Base-by-base conservation (phyloP, 164 flowering plant species). In the Houttuynia cordata region DNA sequence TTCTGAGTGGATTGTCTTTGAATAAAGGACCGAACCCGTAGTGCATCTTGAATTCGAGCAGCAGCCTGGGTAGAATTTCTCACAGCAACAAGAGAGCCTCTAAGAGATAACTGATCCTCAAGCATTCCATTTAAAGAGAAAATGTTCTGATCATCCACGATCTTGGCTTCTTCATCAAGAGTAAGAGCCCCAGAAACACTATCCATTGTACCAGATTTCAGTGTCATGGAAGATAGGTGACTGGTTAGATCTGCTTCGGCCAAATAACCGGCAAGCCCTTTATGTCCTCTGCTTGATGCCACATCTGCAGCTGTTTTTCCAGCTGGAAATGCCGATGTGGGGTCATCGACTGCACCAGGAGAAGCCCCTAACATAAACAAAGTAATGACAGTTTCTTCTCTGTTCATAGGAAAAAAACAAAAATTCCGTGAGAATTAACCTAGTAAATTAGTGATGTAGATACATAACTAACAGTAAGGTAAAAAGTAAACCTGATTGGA, bases 301-400 rank as follows among this genome's bases (percentile, higher is more conserved):
- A 88, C 66, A 78, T 86, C 91, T 60, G 92, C 90, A 59, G 96
- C 92, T 19, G 80, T 86, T 66, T 60, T 64, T 56, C 96, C 93
- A 57, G 75, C 78, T 24, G 88, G 93, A 73, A 64, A 81, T 66
- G 61, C 65, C 61, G 91, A 61, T 7, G 81, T 80, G 57, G 96
- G 93, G 61, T 88, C 91, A 18, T 78, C 78, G 34, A 88, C 75
- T 25, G 82, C 83, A 62, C 85, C 85, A 10, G 87, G 75, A 57
- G 78, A 68, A 47, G 82, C 88, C 59, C 86, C 88, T 58, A 88
- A 62, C 60, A 60, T 64, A 47, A 83, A 64, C 51, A 88, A 78
- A 39, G 71, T 64, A 64, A 71, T 68, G 42, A 83, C 84, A 6
- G 82, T 73, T 65, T 75, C 82, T 76, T 88, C 88, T 61, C 92